Base-by-base conservation (phyloP, 179 eudicot genomes). In the Nepenthes alata region DNA sequence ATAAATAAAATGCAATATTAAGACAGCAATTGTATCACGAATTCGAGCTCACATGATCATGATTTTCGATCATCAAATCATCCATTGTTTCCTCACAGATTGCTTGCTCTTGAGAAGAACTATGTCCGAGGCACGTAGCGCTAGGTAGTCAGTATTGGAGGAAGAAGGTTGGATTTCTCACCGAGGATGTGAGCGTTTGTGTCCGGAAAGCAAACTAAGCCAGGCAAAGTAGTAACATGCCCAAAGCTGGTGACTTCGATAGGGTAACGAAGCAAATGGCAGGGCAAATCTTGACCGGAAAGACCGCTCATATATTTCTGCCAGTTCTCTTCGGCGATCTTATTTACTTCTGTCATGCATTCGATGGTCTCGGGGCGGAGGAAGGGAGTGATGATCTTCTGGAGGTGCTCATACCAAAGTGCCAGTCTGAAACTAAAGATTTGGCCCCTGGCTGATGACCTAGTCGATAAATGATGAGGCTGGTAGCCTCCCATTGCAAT, bases 401-500 rank as follows among this genome's bases (percentile, higher is more conserved):
- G 54, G 11, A 85, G 69, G 55, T 88, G 96, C 63, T 85, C 96
- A 44, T 62, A 66, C 96, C 96, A 88, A 13, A 88, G 65, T 6
- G 83, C 76, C 85, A 81, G 76, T 49, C 96, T 62, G 53, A 85
- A 77, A 4, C 83, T 79, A 37, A 51, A 74, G 53, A 88, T 70
- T 48, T 85, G 69, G 2, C 89, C 89, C 38, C 54, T 73, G 35
- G 78, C 74, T 15, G 78, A 64, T 11, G 58, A 55, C 1, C 37
- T 47, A 3, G 58, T 55, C 13, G 79, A 70, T 55, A 85, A 54
- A 67, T 88, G 80, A 48, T 74, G 60, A 1, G 91, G 95, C 52
- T 88, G 95, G 69, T 75, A 88, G 2, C 69, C 89, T 47, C 96
- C 91, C 89, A 88, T 88, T 35, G 96, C 96, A 39, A 88, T 88